Evolutionary conservation across 2,329 filamentous ascomycete genomes (phyloP).

Genomic region (Torrubiella hemipterigena): DNA sequence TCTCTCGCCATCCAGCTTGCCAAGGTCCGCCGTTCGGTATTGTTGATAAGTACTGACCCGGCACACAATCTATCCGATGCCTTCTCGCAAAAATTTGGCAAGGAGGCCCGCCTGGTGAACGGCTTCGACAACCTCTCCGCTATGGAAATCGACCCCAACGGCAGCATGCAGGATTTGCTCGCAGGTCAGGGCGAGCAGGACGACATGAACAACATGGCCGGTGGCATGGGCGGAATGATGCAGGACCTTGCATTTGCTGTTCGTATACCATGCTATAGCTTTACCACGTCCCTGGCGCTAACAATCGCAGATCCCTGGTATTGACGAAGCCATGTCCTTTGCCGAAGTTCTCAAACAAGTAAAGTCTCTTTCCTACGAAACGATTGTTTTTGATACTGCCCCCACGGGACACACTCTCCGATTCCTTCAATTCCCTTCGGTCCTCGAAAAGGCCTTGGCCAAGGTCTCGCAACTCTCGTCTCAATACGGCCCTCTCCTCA

Average conservation of each 20-base stretch:
- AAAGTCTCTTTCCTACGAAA: constrained; percentile 96
- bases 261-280: constrained; percentile 19
- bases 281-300: background rate
- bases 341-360: constrained; percentile 98
- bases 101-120: constrained; percentile 85
- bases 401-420: constrained; percentile 96
- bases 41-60: constrained; percentile 96
- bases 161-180: constrained; percentile 90
- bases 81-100: constrained; percentile 98
- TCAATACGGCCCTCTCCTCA: constrained; percentile 93
- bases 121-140: constrained; percentile 90
- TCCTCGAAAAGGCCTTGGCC: constrained; percentile 95
- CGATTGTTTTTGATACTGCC: constrained; percentile 97
- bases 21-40: constrained; percentile 84
- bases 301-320: constrained; percentile 70
- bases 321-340: constrained; percentile 99
- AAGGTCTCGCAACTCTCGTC: constrained; percentile 89
- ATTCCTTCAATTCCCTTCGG: constrained; percentile 95
- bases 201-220: constrained; percentile 53
- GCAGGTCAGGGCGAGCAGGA: constrained; percentile 60
- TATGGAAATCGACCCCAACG: constrained; percentile 99
- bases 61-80: constrained; percentile 97
- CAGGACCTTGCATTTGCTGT: constrained; percentile 95
- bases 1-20: constrained; percentile 96
- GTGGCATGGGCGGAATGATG: constrained; percentile 87